Evolutionary conservation across 345 rosid species (phyloP), one percentile per base, ranked within the genome.

Genomic region (Rhodamnia rubescens): DNA sequence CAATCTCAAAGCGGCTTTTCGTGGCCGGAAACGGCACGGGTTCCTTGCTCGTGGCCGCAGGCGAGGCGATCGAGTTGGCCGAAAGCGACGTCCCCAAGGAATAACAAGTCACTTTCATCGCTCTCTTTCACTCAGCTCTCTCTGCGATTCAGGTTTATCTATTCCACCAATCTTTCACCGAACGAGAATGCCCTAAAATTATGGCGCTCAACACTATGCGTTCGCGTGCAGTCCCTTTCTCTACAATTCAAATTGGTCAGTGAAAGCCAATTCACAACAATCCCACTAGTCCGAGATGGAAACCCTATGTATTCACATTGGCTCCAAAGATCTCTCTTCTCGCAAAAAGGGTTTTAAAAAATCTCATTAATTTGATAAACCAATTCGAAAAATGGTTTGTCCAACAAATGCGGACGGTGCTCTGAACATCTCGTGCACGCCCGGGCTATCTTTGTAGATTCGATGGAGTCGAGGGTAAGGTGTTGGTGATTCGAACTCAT

Each of bases 1-100:
- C 26, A 0, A 36, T 69, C 12, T 5, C 44, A 8, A 32, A 16
- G 78, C 32, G 78, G 78, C 47, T 69, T 69, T 64, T 69, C 1
- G 7, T 4, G 1, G 47, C 11, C 4, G 0, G 0, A 29, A 29
- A 64, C 47, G 14, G 4, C 47, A 0, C 1, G 0, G 13, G 36
- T 18, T 18, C 36, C 20, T 20, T 21, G 20, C 20, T 54, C 7
- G 26, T 10, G 13, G 36, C 26, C 20, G 0, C 4, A 20, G 80
- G 42, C 26, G 1, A 69, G 78, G 24, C 1, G 6, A 69, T 24
- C 78, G 9, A 69, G 47, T 69, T 69, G 47, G 44, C 78, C 78
- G 18, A 69, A 32, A 69, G 47, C 47, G 40, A 36, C 26, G 14
- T 18, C 59, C 59, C 59, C 59, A 22, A 24, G 4, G 80, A 69